A percentile compares a stretch with the other conserved stretches of the same genome.
These are phyloP conservation scores for Boletales sp. DNA, from an alignment of 768 basidiomycete genomes.

Conservation along the genomic window DNA sequence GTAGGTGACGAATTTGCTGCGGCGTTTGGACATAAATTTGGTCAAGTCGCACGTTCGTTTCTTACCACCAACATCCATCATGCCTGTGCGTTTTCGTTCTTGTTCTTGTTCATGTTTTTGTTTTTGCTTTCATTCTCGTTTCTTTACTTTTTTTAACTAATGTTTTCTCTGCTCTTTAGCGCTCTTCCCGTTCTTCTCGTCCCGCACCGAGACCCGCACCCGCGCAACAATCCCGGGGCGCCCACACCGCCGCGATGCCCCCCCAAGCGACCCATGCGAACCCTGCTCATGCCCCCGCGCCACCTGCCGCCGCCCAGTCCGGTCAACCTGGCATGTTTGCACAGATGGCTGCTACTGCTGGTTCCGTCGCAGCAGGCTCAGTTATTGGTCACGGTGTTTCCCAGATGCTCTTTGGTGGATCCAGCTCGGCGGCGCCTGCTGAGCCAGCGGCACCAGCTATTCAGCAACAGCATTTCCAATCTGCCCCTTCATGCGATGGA, in stretches of 20 bases:
- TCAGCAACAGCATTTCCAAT: constrained; percentile 44
- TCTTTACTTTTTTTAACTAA: background rate
- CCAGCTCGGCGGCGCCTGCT: constrained; percentile 39
- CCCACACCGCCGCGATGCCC: constrained; percentile 49
- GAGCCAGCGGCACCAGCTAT: constrained; percentile 47
- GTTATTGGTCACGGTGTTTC: constrained; percentile 89
- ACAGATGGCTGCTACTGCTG: constrained; percentile 89
- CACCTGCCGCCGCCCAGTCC: constrained; percentile 37
- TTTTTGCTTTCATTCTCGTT: background rate
- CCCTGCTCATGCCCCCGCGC: constrained; percentile 38
- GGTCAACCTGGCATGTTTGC: constrained; percentile 69
- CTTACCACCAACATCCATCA: constrained; percentile 25
- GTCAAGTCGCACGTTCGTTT: constrained; percentile 10
- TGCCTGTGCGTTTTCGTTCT: constrained; percentile 46
- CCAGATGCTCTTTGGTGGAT: constrained; percentile 83
- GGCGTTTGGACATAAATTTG: constrained; percentile 16
- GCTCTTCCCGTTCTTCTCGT: constrained; percentile 75
- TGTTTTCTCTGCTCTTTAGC: constrained; percentile 37
- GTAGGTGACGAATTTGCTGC: no score
- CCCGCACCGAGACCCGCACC: constrained; percentile 51
- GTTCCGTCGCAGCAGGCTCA: constrained; percentile 85
- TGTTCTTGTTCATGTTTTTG: no score
- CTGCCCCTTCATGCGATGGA: constrained; percentile 55
- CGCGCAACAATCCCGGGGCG: constrained; percentile 41
- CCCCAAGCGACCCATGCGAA: constrained; percentile 40